Conservation (phyloP, 2,329 filamentous ascomycete genomes). For the Paramyrothecium roridum region DNA sequence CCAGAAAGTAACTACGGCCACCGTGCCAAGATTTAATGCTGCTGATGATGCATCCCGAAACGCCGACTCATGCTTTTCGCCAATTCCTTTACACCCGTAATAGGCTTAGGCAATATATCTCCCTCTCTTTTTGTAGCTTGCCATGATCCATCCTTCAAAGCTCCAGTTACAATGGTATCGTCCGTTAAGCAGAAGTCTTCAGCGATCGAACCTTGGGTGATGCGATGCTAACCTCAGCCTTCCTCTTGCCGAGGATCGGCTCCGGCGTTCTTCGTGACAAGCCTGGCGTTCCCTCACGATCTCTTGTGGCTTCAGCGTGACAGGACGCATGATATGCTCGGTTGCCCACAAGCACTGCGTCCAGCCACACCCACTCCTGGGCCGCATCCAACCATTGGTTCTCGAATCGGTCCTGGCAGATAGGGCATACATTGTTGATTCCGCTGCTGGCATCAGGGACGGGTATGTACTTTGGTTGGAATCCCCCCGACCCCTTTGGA, state of each 20-base stretch:
- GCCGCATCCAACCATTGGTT: constrained; percentile 88
- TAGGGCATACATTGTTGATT: constrained; percentile 78
- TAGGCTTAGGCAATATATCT: neutral
- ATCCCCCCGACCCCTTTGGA: constrained; percentile 34
- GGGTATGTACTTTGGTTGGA: constrained; percentile 68
- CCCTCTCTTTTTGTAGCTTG: neutral
- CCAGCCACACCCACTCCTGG: constrained; percentile 96
- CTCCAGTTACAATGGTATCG: neutral
- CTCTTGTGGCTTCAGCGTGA: constrained; percentile 75
- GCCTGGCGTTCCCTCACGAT: constrained; percentile 45
- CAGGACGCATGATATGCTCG: constrained; percentile 90
- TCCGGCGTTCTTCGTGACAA: constrained; percentile 55
- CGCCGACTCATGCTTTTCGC: neutral
- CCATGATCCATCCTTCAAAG: no score
- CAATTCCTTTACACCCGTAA: no score
- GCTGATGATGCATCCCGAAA: neutral
- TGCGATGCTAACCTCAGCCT: constrained; percentile 59
- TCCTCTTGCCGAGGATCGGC: constrained; percentile 68
- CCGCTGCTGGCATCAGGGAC: constrained; percentile 77
- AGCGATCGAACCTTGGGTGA: constrained; percentile 33
- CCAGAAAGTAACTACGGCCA: no score
- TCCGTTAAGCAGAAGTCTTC: constrained; percentile 27
- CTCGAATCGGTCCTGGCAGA: constrained; percentile 94
- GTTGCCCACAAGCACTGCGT: constrained; percentile 73
- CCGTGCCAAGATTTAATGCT: neutral